Evolutionary conservation across 2,329 filamentous ascomycete genomes (phyloP).

Genomic region (Macrophomina pseudophaseolina): DNA sequence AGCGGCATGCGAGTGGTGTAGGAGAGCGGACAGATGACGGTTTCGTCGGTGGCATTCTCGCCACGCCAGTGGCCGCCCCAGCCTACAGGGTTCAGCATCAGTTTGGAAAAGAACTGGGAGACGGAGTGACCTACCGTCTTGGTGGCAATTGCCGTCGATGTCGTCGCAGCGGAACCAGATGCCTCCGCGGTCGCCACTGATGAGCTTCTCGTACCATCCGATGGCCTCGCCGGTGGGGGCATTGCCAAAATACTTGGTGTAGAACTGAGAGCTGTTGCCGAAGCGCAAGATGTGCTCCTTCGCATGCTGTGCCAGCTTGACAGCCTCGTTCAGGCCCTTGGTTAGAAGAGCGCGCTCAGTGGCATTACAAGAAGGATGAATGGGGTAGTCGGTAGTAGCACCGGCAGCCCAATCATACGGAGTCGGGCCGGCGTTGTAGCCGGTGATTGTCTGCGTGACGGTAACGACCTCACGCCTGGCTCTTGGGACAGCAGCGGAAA

Average conservation of each 20-base stretch:
- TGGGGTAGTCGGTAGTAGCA: conserved; percentile 51
- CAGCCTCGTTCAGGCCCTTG: conserved; percentile 62
- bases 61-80: conserved; percentile 74
- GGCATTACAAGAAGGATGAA: conserved; percentile 70
- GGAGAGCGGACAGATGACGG: conserved; percentile 70
- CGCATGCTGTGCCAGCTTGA: conserved; percentile 64
- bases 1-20: conserved; percentile 64
- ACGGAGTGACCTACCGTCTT: conserved; percentile 33
- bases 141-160: conserved; percentile 66
- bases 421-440: conserved; percentile 30
- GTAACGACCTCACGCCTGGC: conserved; percentile 23
- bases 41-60: conserved; percentile 67
- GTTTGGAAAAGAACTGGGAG: neutral
- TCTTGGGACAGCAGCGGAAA: neutral
- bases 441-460: conserved; percentile 35
- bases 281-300: conserved; percentile 65
- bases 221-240: conserved; percentile 62
- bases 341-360: conserved; percentile 64
- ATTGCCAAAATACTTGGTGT: conserved; percentile 70
- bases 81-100: conserved; percentile 46
- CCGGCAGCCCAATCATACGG: conserved; percentile 43
- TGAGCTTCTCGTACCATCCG: conserved; percentile 67
- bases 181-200: conserved; percentile 61
- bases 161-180: conserved; percentile 72
- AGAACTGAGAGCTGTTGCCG: conserved; percentile 63